phyloP scores from a whole-genome alignment of 2,329 filamentous ascomycete species.

The Pezicula radicicola region DNA sequence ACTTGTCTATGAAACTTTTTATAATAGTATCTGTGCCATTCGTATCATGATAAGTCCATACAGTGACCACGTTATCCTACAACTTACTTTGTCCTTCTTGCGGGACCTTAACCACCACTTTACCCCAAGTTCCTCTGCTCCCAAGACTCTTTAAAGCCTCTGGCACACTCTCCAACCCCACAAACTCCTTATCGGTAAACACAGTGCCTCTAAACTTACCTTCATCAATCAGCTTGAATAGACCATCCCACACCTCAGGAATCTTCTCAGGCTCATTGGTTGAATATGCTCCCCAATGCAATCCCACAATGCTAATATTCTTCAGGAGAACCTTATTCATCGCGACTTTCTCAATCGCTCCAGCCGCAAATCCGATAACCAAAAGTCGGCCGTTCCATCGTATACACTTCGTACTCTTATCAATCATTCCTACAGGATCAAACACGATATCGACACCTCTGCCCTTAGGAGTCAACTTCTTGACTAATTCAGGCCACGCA shows the following conservation, averaged over 20 bases:
- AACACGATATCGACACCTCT: slow-evolving; percentile 84
- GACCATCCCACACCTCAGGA: slow-evolving; percentile 73
- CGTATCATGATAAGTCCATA: neutral
- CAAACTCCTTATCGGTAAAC: slow-evolving; percentile 78
- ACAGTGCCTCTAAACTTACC: slow-evolving; percentile 81
- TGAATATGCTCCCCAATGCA: slow-evolving; percentile 89
- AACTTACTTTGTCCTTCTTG: slow-evolving; percentile 60
- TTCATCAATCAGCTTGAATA: slow-evolving; percentile 72
- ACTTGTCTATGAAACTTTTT: neutral
- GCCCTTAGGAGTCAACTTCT: slow-evolving; percentile 70
- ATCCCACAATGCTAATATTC: slow-evolving; percentile 85
- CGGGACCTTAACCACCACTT: slow-evolving; percentile 86
- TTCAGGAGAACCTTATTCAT: slow-evolving; percentile 91
- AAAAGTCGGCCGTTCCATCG: slow-evolving; percentile 90
- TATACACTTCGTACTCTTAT: slow-evolving; percentile 83
- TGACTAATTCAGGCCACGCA: slow-evolving; percentile 66
- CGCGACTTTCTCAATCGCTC: slow-evolving; percentile 84
- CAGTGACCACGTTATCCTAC: slow-evolving; percentile 27
- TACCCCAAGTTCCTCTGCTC: slow-evolving; percentile 85
- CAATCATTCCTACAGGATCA: slow-evolving; percentile 89
- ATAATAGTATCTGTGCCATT: neutral
- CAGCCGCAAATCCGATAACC: slow-evolving; percentile 85
- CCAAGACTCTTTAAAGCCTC: slow-evolving; percentile 76
- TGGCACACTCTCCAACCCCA: slow-evolving; percentile 76
- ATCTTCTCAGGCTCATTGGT: slow-evolving; percentile 70